Evolutionary conservation across 179 eudicot species (phyloP).

Genomic region (Drosera spatulata): DNA sequence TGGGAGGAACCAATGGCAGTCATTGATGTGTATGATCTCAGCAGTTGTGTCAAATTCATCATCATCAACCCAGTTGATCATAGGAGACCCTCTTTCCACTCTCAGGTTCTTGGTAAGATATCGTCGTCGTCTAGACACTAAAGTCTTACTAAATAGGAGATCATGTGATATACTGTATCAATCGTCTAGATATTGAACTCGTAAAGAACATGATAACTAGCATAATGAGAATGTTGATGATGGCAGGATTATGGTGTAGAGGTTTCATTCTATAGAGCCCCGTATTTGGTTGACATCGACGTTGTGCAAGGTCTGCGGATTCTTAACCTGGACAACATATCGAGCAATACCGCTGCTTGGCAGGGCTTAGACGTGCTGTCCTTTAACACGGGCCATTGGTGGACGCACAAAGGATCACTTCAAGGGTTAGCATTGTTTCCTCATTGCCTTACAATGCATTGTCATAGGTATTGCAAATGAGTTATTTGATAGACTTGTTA

Average conservation of each 20-base stretch:
- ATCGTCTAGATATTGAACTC: no score
- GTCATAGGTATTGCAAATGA: no score
- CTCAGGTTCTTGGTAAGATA: slow-evolving; percentile 52
- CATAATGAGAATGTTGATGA: background rate
- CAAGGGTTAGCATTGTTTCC: slow-evolving; percentile 50
- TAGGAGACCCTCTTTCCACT: slow-evolving; percentile 58
- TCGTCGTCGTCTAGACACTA: background rate
- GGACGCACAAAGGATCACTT: slow-evolving; percentile 77
- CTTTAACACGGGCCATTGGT: slow-evolving; percentile 97
- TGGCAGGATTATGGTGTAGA: slow-evolving; percentile 73
- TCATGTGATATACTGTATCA: no score
- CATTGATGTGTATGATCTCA: slow-evolving; percentile 75
- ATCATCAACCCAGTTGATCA: slow-evolving; percentile 39
- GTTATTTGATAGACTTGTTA: background rate
- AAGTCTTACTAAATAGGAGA: no score
- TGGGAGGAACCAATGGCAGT: slow-evolving; percentile 95
- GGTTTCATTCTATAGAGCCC: slow-evolving; percentile 59
- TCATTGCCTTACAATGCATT: no score
- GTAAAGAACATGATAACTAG: background rate
- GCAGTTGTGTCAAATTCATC: slow-evolving; percentile 28
- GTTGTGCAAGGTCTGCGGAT: slow-evolving; percentile 55
- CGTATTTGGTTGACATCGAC: slow-evolving; percentile 84
- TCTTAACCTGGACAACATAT: slow-evolving; percentile 62
- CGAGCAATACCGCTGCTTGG: slow-evolving; percentile 70
- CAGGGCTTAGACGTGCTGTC: slow-evolving; percentile 55